Conservation (phyloP, 2,329 filamentous ascomycete genomes). For the Cadophora gregata region DNA sequence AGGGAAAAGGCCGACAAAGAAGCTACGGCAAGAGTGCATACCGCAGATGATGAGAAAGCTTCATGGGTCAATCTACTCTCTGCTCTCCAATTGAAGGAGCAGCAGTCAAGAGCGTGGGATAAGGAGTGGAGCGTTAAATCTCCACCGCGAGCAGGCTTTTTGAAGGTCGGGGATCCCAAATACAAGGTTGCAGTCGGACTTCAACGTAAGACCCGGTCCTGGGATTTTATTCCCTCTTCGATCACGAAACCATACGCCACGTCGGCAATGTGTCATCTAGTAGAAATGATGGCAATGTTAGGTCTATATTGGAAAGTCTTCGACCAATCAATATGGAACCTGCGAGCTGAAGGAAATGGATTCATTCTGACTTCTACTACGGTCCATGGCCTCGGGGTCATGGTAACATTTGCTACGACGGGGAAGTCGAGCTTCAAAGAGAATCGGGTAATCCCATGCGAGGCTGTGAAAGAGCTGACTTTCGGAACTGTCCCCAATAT, state of each 20-base stretch:
- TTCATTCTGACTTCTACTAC: constrained; percentile 45
- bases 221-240: constrained; percentile 48
- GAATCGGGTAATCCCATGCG: constrained; percentile 59
- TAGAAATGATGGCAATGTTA: constrained; percentile 46
- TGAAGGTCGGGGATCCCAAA: constrained; percentile 21
- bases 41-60: constrained; percentile 61
- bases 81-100: constrained; percentile 57
- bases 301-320: constrained; percentile 66
- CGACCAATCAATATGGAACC: constrained; percentile 55
- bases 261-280: constrained; percentile 45
- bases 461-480: constrained; percentile 59
- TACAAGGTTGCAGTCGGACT: constrained; percentile 41
- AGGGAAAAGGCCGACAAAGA: constrained; percentile 28
- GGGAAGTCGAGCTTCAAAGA: constrained; percentile 55
- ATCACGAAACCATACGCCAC: constrained; percentile 47
- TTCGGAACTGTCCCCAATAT: constrained; percentile 63
- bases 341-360: constrained; percentile 50
- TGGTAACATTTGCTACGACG: constrained; percentile 59
- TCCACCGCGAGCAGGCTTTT: constrained; percentile 23
- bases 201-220: constrained; percentile 45
- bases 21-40: constrained; percentile 49
- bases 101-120: constrained; percentile 53
- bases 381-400: constrained; percentile 56
- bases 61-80: constrained; percentile 60
- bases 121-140: background rate